Evolutionary conservation across 441 rosid species (phyloP).

Genomic region (Geranium incanum): DNA sequence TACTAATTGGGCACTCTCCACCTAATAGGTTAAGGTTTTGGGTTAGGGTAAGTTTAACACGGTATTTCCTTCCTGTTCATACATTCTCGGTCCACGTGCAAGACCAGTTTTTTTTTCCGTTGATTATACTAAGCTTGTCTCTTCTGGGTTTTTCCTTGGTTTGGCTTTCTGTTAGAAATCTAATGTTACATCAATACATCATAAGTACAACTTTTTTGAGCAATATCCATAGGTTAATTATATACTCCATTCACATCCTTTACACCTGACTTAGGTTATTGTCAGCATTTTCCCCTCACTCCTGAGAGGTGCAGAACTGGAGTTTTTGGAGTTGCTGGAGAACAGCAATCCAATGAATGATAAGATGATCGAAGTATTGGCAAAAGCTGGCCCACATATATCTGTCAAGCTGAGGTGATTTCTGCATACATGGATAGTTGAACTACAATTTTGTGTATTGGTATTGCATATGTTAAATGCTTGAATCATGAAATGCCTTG

Average conservation of each 20-base stretch:
- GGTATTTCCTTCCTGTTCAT: too few relatives aligned
- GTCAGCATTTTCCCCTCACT: slow-evolving; percentile 61
- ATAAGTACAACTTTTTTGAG: background rate
- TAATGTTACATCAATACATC: slow-evolving; percentile 1
- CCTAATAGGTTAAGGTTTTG: too few relatives aligned
- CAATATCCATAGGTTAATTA: background rate
- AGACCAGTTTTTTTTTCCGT: too few relatives aligned
- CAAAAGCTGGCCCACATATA: slow-evolving; percentile 64
- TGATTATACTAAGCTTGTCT: background rate
- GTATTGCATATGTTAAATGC: background rate
- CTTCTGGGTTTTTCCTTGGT: background rate
- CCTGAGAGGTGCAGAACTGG: slow-evolving; percentile 66
- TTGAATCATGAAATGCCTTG: background rate
- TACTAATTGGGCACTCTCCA: too few relatives aligned
- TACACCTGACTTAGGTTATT: slow-evolving; percentile 42
- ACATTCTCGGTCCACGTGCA: too few relatives aligned
- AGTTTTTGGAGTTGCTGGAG: slow-evolving; percentile 44
- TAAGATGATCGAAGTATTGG: slow-evolving; percentile 50
- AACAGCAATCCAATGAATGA: slow-evolving; percentile 39
- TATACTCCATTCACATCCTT: background rate
- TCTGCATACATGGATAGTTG: slow-evolving; percentile 12
- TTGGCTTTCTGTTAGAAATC: background rate
- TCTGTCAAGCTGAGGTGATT: slow-evolving; percentile 60
- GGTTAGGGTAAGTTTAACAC: too few relatives aligned
- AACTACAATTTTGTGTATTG: slow-evolving; percentile 1